Base-by-base conservation (phyloP, 2,329 filamentous ascomycete genomes). In the Furcasterigmium sp. region DNA sequence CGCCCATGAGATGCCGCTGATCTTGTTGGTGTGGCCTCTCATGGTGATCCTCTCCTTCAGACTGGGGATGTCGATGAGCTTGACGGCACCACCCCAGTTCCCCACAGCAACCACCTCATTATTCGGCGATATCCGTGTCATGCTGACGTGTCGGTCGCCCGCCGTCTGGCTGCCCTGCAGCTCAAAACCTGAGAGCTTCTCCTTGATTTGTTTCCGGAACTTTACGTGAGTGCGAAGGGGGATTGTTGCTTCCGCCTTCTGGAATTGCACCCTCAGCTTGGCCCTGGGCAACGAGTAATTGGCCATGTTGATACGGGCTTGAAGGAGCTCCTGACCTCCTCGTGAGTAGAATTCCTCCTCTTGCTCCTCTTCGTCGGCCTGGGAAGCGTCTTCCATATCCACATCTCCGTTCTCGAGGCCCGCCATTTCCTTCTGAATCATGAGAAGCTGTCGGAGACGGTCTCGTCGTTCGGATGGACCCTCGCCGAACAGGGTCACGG, bases 261-360 rank as follows among this genome's bases (percentile, higher is more conserved):
- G 89, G 53, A 84, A 85, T 17, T 79, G 81, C 4, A 93, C 70
- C 51, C 91, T 79, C 52, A 78, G 78, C 60, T 87, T 88, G 40
- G 93, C 87, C 44, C 88, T 76, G 2, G 90, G 89, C 39, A 98
- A 67, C 6, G 90, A 95, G 63, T 84, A 97, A 37, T 77, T 74
- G 7, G 91, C 89, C 48, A 98, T 90, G 20, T 84, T 77, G 55
- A 82, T 80, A 47, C 93, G 78, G 2, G 89, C 87, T 40, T 85
- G 73, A 5, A 95, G 67, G 19, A 98, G 71, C 32, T 84, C 82
- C 4, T 79, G 73, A 2, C 82, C 80, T 3, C 93, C 93, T 54
- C 86, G 78, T 0, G 91, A 95, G 62, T 96, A 98, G 63, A 96
- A 98, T 55, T 98, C 93, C 58, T 97, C 90, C 51, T 94, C 87